phyloP scores from a whole-genome alignment of 805 yeast species.

The Ogataea philodendri region DNA sequence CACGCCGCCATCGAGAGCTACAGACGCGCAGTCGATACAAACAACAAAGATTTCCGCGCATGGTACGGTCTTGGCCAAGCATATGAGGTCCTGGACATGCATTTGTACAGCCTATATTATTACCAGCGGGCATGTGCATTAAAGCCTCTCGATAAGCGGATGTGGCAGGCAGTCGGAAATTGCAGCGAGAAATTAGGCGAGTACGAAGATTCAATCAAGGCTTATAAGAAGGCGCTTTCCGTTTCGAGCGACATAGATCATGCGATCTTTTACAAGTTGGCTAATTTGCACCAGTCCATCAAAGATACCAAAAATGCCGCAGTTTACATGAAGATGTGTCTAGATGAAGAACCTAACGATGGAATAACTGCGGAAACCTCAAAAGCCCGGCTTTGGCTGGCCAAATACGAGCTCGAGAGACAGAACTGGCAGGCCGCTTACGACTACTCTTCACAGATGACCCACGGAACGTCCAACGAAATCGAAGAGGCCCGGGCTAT shows the following conservation, averaged over 20 bases:
- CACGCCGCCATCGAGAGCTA: slow-evolving; percentile 98
- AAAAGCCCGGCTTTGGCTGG: slow-evolving; percentile 85
- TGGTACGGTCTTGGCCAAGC: slow-evolving; percentile 99
- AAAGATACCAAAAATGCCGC: slow-evolving; percentile 54
- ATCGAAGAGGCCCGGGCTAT: slow-evolving; percentile 86
- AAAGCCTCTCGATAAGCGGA: slow-evolving; percentile 84
- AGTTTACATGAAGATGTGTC: slow-evolving; percentile 62
- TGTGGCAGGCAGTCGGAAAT: slow-evolving; percentile 95
- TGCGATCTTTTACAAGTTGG: slow-evolving; percentile 61
- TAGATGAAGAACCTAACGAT: slow-evolving; percentile 61
- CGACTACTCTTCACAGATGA: slow-evolving; percentile 67
- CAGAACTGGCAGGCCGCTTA: slow-evolving; percentile 67
- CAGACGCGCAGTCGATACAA: slow-evolving; percentile 87
- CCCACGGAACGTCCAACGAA: slow-evolving; percentile 75
- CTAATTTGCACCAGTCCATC: slow-evolving; percentile 58
- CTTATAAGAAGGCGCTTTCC: slow-evolving; percentile 73
- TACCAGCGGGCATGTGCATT: slow-evolving; percentile 87
- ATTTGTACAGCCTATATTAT: slow-evolving; percentile 84
- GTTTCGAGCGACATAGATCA: slow-evolving; percentile 51
- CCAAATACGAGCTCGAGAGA: slow-evolving; percentile 57
- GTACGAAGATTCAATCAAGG: slow-evolving; percentile 68
- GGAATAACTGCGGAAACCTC: slow-evolving; percentile 71
- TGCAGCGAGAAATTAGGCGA: slow-evolving; percentile 81
- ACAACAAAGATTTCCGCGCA: slow-evolving; percentile 85
- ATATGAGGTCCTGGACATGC: slow-evolving; percentile 95